A percentile compares a stretch with the other conserved stretches of the same genome.
Conservation (phyloP, 1,139 yeast species). For the Scheffersomyces illinoinensis region DNA sequence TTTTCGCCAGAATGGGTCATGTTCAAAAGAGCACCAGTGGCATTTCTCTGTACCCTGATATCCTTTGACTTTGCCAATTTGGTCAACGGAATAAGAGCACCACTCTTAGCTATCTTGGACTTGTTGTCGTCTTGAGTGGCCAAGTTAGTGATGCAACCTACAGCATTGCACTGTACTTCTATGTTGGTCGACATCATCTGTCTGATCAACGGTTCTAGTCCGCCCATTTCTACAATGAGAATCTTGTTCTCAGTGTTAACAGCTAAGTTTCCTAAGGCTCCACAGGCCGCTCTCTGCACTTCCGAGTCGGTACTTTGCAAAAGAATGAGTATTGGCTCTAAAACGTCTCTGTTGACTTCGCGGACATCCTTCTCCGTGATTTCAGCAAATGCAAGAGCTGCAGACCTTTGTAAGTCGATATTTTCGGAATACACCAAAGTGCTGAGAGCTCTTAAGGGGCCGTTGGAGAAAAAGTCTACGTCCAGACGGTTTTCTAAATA, state of each 20-base stretch:
- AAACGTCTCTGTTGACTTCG: constrained; percentile 85
- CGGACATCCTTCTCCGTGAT: constrained; percentile 95
- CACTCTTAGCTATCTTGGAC: constrained; percentile 91
- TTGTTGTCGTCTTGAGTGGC: constrained; percentile 99
- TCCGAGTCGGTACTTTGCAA: constrained; percentile 88
- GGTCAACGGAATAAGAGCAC: constrained; percentile 93
- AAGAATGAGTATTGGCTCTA: constrained; percentile 88
- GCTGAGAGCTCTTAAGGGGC: constrained; percentile 84
- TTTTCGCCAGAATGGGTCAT: constrained; percentile 98
- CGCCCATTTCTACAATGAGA: constrained; percentile 96
- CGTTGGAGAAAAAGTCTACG: constrained; percentile 90
- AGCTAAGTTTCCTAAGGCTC: constrained; percentile 95
- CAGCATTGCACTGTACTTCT: constrained; percentile 98
- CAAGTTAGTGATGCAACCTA: constrained; percentile 95
- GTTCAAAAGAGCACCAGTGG: constrained; percentile 94
- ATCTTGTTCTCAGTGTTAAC: constrained; percentile 94
- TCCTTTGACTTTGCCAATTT: constrained; percentile 93
- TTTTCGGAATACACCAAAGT: constrained; percentile 94
- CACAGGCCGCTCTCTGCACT: constrained; percentile 98
- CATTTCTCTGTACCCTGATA: constrained; percentile 94
- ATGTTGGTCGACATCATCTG: constrained; percentile 98
- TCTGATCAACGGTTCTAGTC: constrained; percentile 90
- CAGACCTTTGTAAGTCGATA: constrained; percentile 92
- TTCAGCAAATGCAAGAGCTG: constrained; percentile 98
- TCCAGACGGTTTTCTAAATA: constrained; percentile 83